A percentile compares a stretch with the other conserved stretches of the same genome.
phyloP scores from a whole-genome alignment of 306 rosid genomes.

The Vicia sativa region DNA sequence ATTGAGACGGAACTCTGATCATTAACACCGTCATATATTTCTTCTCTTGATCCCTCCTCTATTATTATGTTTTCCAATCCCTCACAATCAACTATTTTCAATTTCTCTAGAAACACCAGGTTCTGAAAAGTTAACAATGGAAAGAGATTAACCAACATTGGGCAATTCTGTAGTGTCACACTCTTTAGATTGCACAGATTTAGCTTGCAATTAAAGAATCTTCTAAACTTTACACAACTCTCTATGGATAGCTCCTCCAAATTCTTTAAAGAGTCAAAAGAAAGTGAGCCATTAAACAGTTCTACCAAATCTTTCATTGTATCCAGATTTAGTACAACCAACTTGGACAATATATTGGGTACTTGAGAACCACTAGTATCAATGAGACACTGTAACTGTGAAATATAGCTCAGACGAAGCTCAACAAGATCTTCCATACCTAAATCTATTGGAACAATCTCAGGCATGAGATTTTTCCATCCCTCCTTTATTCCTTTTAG shows the following conservation, averaged over 20 bases:
- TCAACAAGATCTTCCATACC: neutral
- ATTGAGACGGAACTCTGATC: neutral
- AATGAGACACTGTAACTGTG: neutral
- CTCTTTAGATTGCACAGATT: neutral
- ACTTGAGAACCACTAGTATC: neutral
- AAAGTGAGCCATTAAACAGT: neutral
- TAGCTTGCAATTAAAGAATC: neutral
- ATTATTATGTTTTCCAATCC: neutral
- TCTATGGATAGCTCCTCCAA: rapidly evolving
- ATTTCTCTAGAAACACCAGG: neutral
- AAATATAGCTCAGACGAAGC: rapidly evolving
- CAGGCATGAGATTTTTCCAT: slow-evolving; percentile 29
- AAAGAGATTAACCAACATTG: neutral
- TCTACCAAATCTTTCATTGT: neutral
- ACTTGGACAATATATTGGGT: neutral
- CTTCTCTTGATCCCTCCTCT: neutral
- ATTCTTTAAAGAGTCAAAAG: neutral
- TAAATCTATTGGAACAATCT: neutral
- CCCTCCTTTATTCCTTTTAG: rapidly evolving
- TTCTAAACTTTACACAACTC: neutral
- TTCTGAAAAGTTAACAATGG: neutral
- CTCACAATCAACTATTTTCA: neutral
- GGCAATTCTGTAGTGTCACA: rapidly evolving
- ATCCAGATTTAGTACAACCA: neutral
- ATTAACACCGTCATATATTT: no score